Percentiles rank a stretch among this genome's conserved stretches.
Evolutionary conservation across 192 early-diverging fungal genomes (phyloP).

Genomic region (Chytriomyces sp.): DNA sequence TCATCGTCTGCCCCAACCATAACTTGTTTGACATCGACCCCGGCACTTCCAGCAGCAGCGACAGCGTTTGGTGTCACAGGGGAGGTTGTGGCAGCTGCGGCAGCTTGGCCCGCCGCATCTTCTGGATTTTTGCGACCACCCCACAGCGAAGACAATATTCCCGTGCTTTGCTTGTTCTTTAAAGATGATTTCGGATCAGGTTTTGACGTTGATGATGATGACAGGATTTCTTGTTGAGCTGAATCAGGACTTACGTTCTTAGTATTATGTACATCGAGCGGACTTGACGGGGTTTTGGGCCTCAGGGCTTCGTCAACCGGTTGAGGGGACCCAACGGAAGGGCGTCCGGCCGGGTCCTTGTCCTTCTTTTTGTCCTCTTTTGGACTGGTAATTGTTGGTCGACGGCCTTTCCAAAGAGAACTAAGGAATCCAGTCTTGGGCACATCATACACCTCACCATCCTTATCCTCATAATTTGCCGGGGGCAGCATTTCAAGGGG

Average conservation of each 20-base stretch:
- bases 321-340: not conserved
- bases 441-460: not conserved
- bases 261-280: not conserved
- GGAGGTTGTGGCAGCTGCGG: not conserved
- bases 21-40: not conserved
- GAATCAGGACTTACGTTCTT: slow-evolving; percentile 9
- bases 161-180: slow-evolving; percentile 30
- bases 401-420: not conserved
- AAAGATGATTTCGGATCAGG: slow-evolving; percentile 18
- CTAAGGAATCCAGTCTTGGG: slow-evolving; percentile 1
- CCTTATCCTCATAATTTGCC: slow-evolving; percentile 20
- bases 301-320: not conserved
- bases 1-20: slow-evolving; percentile 30
- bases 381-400: not conserved
- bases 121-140: slow-evolving; percentile 6
- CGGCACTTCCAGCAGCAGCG: not conserved
- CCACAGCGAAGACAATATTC: slow-evolving; percentile 23
- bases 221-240: not conserved
- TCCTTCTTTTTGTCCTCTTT: slow-evolving; percentile 1
- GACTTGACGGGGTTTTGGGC: not conserved
- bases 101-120: not conserved
- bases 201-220: not conserved
- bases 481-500: slow-evolving; percentile 18
- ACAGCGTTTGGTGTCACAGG: not conserved
- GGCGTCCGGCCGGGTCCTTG: not conserved